Evolutionary conservation across 495 filamentous ascomycete species (phyloP).

Genomic region (Talaromyces nanjingensis): DNA sequence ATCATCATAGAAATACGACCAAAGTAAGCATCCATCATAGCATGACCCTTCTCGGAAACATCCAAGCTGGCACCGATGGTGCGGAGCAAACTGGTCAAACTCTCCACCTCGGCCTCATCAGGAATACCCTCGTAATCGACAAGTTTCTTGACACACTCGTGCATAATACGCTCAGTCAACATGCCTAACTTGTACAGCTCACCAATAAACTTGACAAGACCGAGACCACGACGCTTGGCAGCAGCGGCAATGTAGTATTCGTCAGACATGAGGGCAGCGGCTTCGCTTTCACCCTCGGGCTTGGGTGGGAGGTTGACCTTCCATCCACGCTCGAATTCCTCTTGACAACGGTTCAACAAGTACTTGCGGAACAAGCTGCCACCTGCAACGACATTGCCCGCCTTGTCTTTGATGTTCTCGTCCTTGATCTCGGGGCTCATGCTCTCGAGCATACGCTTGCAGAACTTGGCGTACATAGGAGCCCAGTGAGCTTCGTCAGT

Average conservation of each 20-base stretch:
- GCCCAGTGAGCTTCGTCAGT: constrained; percentile 99
- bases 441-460: constrained; percentile 88
- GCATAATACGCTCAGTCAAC: constrained; percentile 99
- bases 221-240: constrained; percentile 92
- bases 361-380: constrained; percentile 97
- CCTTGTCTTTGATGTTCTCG: constrained; percentile 83
- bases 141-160: constrained; percentile 94
- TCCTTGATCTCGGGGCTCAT: constrained; percentile 96
- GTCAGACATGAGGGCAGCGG: constrained; percentile 80
- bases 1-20: constrained; percentile 73
- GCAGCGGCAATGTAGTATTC: constrained; percentile 96
- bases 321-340: constrained; percentile 98
- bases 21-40: constrained; percentile 94
- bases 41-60: constrained; percentile 66
- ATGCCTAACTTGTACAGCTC: constrained; percentile 98
- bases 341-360: constrained; percentile 95
- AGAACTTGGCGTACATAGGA: constrained; percentile 98
- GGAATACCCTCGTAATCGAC: constrained; percentile 91
- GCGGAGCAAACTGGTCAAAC: constrained; percentile 80
- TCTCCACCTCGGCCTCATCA: constrained; percentile 94
- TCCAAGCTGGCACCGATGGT: constrained; percentile 88
- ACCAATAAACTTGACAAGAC: constrained; percentile 98
- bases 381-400: constrained; percentile 77
- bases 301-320: constrained; percentile 79
- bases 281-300: constrained; percentile 68